Conservation (phyloP, 352 stramenopile genomes). For the Pseudoperonospora humuli region DNA sequence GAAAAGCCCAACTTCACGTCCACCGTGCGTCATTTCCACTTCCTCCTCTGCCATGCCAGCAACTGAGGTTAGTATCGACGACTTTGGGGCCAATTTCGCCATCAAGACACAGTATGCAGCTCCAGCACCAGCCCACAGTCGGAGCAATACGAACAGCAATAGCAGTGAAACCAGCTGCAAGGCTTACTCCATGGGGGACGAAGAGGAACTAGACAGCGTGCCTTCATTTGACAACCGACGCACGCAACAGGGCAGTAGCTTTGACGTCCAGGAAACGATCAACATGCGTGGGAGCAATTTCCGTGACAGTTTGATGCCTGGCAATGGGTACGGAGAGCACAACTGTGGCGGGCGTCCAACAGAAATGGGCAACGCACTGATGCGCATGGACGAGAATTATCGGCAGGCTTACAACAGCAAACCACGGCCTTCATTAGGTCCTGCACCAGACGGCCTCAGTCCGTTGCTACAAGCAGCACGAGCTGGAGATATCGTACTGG, state of each 20-base stretch:
- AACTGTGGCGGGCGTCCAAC: slow-evolving; percentile 26
- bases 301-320: slow-evolving; percentile 45
- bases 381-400: slow-evolving; percentile 70
- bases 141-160: slow-evolving; percentile 18
- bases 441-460: slow-evolving; percentile 48
- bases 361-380: slow-evolving; percentile 59
- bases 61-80: too few relatives aligned
- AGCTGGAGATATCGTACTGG: slow-evolving; percentile 52
- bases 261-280: slow-evolving; percentile 57
- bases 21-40: too few relatives aligned
- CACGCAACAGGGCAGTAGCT: slow-evolving; percentile 38
- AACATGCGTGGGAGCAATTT: slow-evolving; percentile 40
- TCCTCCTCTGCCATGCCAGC: too few relatives aligned
- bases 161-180: slow-evolving; percentile 21
- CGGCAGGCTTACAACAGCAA: slow-evolving; percentile 32
- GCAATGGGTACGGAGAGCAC: slow-evolving; percentile 6
- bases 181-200: slow-evolving; percentile 23
- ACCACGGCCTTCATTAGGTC: slow-evolving; percentile 3
- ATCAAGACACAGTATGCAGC: slow-evolving; percentile 20
- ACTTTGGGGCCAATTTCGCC: too few relatives aligned
- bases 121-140: slow-evolving; percentile 6
- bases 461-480: slow-evolving; percentile 54
- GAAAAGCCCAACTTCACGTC: too few relatives aligned
- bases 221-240: slow-evolving; percentile 19
- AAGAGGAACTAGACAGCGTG: slow-evolving; percentile 25